A percentile compares a stretch with the other conserved stretches of the same genome.
phyloP scores from a whole-genome alignment of 805 yeast genomes.

The Saccharomycopsis sp. region DNA sequence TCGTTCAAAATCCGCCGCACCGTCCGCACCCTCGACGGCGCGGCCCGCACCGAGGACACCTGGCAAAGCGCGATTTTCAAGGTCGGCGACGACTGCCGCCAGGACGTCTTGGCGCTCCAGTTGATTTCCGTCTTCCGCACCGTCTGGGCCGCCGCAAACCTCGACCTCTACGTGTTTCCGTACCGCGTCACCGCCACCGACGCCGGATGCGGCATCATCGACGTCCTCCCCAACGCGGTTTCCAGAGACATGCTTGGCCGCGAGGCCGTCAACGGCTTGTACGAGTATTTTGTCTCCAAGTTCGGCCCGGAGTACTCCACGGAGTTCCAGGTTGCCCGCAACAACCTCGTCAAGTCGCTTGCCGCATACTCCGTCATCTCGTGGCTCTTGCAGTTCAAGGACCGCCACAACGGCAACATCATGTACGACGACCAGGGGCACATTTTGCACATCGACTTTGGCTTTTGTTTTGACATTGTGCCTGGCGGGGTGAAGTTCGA shows the following conservation, averaged over 20 bases:
- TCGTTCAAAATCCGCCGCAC: constrained; percentile 76
- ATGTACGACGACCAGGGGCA: constrained; percentile 96
- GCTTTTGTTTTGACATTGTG: constrained; percentile 96
- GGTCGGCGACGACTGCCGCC: constrained; percentile 98
- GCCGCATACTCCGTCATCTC: constrained; percentile 94
- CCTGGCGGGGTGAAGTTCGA: constrained; percentile 99
- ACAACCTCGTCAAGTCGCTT: constrained; percentile 85
- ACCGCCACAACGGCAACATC: constrained; percentile 96
- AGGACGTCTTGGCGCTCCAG: constrained; percentile 91
- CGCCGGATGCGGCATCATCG: constrained; percentile 99
- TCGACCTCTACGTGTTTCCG: constrained; percentile 89
- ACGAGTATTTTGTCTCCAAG: constrained; percentile 84
- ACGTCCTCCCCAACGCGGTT: constrained; percentile 89
- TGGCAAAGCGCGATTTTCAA: constrained; percentile 97
- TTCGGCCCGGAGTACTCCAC: constrained; percentile 92
- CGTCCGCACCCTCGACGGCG: constrained; percentile 35
- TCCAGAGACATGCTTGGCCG: constrained; percentile 98
- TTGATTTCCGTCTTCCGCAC: constrained; percentile 85
- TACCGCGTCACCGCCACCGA: constrained; percentile 96
- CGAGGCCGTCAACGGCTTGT: constrained; percentile 95
- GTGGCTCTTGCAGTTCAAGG: constrained; percentile 87
- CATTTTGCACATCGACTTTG: constrained; percentile 93
- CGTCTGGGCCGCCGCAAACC: constrained; percentile 81
- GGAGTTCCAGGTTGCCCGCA: constrained; percentile 86
- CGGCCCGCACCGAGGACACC: too few species aligned